Evolutionary conservation across 257 asterid species (phyloP).

Genomic region (Lycium barbarum): DNA sequence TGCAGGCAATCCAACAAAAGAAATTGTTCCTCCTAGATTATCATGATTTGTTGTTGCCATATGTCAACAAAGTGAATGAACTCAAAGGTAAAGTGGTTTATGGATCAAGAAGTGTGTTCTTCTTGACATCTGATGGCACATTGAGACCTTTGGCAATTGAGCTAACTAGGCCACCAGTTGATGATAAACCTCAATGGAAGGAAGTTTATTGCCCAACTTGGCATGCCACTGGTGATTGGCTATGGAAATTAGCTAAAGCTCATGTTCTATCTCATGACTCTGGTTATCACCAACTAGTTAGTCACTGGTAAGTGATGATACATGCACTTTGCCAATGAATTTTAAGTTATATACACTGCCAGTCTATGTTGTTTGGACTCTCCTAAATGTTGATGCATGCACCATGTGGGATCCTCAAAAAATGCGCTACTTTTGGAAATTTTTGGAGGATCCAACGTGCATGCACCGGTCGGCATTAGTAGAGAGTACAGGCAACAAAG

Average conservation of each 20-base stretch:
- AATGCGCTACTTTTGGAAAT: neutral
- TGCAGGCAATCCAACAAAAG: conserved; percentile 73
- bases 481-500: neutral
- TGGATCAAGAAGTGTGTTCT: conserved; percentile 80
- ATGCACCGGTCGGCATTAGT: neutral
- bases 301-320: conserved; percentile 66
- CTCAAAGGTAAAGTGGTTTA: conserved; percentile 62
- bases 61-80: conserved; percentile 65
- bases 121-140: conserved; percentile 50
- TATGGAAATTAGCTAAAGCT: conserved; percentile 79
- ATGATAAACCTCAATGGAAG: conserved; percentile 74
- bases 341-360: neutral
- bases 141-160: conserved; percentile 78
- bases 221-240: conserved; percentile 69
- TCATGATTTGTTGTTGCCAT: conserved; percentile 75
- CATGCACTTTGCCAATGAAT: neutral
- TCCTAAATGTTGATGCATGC: neutral
- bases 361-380: neutral
- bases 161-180: conserved; percentile 65
- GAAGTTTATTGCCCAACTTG: conserved; percentile 50
- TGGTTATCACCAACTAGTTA: conserved; percentile 69
- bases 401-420: neutral
- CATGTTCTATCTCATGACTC: conserved; percentile 83
- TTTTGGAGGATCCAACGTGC: neutral
- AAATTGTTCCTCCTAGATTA: conserved; percentile 71